Evolutionary conservation across 192 early-diverging fungal species (phyloP), one percentile per base, ranked within the genome.

Genomic region (Gonapodya prolifera): DNA sequence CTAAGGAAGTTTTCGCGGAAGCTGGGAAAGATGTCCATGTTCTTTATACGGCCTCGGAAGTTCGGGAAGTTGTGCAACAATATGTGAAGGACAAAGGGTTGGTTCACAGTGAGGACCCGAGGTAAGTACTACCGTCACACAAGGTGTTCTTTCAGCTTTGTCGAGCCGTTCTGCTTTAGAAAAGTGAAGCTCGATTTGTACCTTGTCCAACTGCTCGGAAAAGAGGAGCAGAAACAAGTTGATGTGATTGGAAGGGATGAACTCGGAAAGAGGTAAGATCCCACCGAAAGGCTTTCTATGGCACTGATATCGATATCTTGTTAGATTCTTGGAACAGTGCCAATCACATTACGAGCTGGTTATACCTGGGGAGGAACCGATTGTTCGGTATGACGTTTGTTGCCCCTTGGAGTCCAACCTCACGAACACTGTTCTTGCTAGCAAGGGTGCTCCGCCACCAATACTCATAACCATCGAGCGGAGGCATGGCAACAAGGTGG

Each of bases 21-120:
- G 8, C 23, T 61, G 45, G 45, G 23, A 61, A 61, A 23, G 84
- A 89, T 70, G 85, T 81, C 2, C 45, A 61, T 23, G 23, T 61
- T 61, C 85, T 86, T 45, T 94, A 89, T 77, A 89, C 83, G 2
- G 76, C 83, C 0, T 81, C 86, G 16, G 87, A 94, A 70, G 81
- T 92, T 34, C 86, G 87, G 34, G 45, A 69, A 1, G 83, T 91
- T 18, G 75, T 92, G 2, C 83, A 87, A 34, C 85, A 84, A 2
- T 96, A 94, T 75, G 83, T 93, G 73, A 87, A 90, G 78, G 80
- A 75, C 1, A 83, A 89, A 28, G 77, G 83, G 0, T 82, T 96
- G 28, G 83, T 88, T 0, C 89, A 94, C 76, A 78, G 83, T 30
- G 80, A 80, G 35, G 86, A 87, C 36, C 85, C 77, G 78, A 80